These are phyloP conservation scores for Suhomyces vadensis DNA, from an alignment of 805 yeast genomes.

Conservation along the genomic window DNA sequence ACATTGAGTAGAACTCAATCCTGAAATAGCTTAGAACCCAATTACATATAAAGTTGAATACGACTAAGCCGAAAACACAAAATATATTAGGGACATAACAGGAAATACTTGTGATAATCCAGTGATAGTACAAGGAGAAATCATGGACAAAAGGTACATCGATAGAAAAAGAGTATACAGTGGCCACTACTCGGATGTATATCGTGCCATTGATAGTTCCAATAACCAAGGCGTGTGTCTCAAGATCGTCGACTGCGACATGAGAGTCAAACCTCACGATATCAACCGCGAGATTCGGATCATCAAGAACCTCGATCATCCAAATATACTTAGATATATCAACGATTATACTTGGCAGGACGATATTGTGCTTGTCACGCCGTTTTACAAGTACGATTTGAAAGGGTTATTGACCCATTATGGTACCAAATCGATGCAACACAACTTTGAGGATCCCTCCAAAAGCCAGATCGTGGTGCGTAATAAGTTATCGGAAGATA, in stretches of 20 bases:
- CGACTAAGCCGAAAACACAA: no score
- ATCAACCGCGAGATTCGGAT: conserved; percentile 32
- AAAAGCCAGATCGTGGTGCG: conserved; percentile 2
- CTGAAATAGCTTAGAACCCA: no score
- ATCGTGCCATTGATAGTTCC: conserved; percentile 21
- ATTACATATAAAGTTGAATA: no score
- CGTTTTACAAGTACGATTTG: conserved; percentile 29
- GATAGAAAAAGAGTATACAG: conserved; percentile 26
- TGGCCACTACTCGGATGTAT: conserved; percentile 39
- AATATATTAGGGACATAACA: no score
- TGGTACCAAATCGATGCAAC: conserved; percentile 22
- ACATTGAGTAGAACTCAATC: no score
- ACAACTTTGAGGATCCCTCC: conserved; percentile 22
- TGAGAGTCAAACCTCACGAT: conserved; percentile 38
- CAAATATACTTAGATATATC: conserved; percentile 19
- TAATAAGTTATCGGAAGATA: conserved; percentile 6
- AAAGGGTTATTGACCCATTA: conserved; percentile 22
- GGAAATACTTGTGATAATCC: no score
- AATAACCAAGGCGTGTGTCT: conserved; percentile 16
- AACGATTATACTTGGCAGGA: conserved; percentile 26
- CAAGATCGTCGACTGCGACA: conserved; percentile 41
- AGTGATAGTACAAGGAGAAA: no score
- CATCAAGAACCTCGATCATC: conserved; percentile 21
- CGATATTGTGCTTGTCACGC: conserved; percentile 37
- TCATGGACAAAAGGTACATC: conserved; percentile 14